phyloP scores from a whole-genome alignment of 257 asterid species.

The Nicotiana benthamiana region DNA sequence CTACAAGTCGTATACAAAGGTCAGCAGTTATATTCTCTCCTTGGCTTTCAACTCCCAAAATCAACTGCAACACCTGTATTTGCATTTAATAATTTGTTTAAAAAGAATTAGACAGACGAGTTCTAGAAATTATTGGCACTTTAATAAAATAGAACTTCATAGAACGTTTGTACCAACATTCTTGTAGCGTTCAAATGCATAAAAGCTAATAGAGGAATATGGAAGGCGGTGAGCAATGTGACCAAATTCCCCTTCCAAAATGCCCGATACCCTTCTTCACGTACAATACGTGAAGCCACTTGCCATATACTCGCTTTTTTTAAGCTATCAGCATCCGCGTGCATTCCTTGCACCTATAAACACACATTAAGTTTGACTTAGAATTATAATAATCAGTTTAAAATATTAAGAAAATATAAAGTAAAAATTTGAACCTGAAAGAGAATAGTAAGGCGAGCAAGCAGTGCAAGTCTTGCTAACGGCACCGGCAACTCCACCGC shows the following conservation, averaged over 20 bases:
- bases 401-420: neutral
- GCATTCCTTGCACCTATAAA: slow-evolving; percentile 71
- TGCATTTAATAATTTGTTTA: neutral
- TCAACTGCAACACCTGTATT: slow-evolving; percentile 41
- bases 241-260: slow-evolving; percentile 92
- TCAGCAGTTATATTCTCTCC: slow-evolving; percentile 57
- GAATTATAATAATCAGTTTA: neutral
- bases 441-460: slow-evolving; percentile 77
- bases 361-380: neutral
- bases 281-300: slow-evolving; percentile 54
- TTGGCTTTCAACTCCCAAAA: slow-evolving; percentile 45
- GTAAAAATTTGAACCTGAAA: slow-evolving; percentile 44
- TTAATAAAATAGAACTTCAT: neutral
- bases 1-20: slow-evolving; percentile 58
- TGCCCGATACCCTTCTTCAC: slow-evolving; percentile 74
- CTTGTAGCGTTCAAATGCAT: slow-evolving; percentile 75
- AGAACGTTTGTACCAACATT: slow-evolving; percentile 71
- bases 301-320: slow-evolving; percentile 63
- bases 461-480: slow-evolving; percentile 87
- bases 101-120: neutral
- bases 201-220: slow-evolving; percentile 77
- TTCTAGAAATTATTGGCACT: neutral
- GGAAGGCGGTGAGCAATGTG: slow-evolving; percentile 80
- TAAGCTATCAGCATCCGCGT: slow-evolving; percentile 42
- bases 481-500: slow-evolving; percentile 91